Conservation (phyloP, 371 early-diverging fungal genomes). For the Syncephalastrum monosporum region DNA sequence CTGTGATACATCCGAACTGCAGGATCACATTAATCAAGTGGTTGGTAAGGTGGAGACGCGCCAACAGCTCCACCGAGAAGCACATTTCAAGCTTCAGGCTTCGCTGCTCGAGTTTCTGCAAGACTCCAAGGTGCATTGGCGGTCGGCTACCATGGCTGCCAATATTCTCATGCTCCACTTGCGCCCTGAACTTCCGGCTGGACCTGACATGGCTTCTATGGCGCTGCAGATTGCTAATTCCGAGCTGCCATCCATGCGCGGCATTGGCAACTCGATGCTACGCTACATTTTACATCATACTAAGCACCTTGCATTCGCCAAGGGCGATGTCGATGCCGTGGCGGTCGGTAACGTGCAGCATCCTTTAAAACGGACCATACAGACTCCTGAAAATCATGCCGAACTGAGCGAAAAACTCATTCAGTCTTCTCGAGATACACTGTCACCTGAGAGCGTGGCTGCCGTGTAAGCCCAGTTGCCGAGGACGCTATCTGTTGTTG, state of each 20-base stretch:
- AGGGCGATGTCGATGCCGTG: conserved; percentile 47
- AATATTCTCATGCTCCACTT: conserved; percentile 71
- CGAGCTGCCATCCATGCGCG: conserved; percentile 72
- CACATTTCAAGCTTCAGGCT: conserved; percentile 28
- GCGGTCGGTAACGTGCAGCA: conserved; percentile 36
- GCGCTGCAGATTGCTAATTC: conserved; percentile 60
- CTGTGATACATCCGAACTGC: not conserved
- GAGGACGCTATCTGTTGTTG: too few relatives aligned
- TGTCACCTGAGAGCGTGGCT: too few relatives aligned
- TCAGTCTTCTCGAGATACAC: too few relatives aligned
- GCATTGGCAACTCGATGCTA: conserved; percentile 51
- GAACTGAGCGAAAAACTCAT: too few relatives aligned
- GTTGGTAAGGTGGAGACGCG: conserved; percentile 24
- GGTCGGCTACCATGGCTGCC: conserved; percentile 75
- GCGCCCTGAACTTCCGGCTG: conserved; percentile 57
- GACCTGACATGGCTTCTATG: conserved; percentile 53
- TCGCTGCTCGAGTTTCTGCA: conserved; percentile 47
- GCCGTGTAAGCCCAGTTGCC: too few relatives aligned
- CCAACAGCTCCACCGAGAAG: conserved; percentile 15
- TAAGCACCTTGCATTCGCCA: conserved; percentile 57
- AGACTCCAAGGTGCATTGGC: conserved; percentile 74
- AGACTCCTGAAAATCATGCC: too few relatives aligned
- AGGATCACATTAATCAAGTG: conserved; percentile 8
- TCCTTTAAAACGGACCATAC: conserved; percentile 40
- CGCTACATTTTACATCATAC: conserved; percentile 56